Evolutionary conservation across 768 basidiomycete genomes (phyloP).

Genomic region (Suillus alpinus): DNA sequence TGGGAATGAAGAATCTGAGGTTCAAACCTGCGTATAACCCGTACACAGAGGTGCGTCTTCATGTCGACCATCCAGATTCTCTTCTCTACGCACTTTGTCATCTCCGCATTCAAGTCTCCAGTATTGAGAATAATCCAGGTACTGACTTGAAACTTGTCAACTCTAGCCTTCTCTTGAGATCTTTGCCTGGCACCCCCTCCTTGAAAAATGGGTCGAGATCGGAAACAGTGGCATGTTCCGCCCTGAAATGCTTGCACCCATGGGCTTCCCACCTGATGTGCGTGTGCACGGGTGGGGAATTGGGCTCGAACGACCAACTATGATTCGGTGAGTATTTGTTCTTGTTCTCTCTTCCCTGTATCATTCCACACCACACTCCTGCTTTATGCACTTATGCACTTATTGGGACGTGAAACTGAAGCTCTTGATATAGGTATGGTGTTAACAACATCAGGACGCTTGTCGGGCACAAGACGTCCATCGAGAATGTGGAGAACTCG

Average conservation of each 20-base stretch:
- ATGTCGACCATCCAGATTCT: no score
- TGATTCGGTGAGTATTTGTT: conserved; percentile 77
- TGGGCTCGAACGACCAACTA: conserved; percentile 91
- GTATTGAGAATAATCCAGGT: not conserved
- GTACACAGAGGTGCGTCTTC: conserved; percentile 76
- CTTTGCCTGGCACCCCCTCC: conserved; percentile 94
- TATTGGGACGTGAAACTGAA: conserved; percentile 4
- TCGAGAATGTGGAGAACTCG: conserved; percentile 85
- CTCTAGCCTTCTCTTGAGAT: conserved; percentile 91
- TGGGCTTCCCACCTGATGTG: conserved; percentile 97
- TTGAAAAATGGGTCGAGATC: conserved; percentile 95
- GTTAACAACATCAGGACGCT: conserved; percentile 96
- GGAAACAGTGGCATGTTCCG: conserved; percentile 99
- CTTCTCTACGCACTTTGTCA: not conserved
- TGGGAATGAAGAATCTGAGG: conserved; percentile 89
- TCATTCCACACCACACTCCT: not conserved
- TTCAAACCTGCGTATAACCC: conserved; percentile 99
- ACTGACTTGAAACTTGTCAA: conserved; percentile 1
- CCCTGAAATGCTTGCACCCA: conserved; percentile 98
- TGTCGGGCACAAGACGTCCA: conserved; percentile 94
- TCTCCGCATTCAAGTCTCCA: not conserved
- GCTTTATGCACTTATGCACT: not conserved
- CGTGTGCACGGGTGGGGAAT: conserved; percentile 98
- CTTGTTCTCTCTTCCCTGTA: not conserved
- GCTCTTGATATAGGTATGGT: conserved; percentile 63